Percentiles rank a stretch among this genome's conserved stretches.
Evolutionary conservation across 2,329 filamentous ascomycete genomes (phyloP).

Genomic region (Fusarium bactridioides): DNA sequence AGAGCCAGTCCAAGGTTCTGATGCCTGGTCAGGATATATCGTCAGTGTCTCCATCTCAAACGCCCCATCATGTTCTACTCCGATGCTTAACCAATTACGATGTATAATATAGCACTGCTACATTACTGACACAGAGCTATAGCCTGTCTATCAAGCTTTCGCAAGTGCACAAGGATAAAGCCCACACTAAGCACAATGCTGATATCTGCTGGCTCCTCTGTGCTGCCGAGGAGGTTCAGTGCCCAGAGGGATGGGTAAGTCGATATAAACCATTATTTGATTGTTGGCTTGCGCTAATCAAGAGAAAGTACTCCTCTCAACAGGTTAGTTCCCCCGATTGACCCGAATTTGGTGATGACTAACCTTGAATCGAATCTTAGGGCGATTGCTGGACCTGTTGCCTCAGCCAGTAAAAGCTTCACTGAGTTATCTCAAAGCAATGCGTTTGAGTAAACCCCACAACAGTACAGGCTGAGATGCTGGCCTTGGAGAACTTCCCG

Average conservation of each 20-base stretch:
- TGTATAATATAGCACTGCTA: accelerated
- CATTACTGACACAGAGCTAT: accelerated
- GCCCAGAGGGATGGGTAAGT: neutral
- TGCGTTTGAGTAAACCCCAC: too few relatives aligned
- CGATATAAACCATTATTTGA: too few relatives aligned
- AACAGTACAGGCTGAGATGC: too few relatives aligned
- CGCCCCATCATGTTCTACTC: neutral
- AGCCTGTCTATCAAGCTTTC: conserved; percentile 12
- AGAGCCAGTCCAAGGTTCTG: neutral
- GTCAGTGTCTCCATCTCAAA: neutral
- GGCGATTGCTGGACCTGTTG: conserved; percentile 2
- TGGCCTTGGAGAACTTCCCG: accelerated
- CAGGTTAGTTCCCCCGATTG: neutral
- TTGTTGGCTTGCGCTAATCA: neutral
- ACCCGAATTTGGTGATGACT: too few relatives aligned
- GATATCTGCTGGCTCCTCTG: neutral
- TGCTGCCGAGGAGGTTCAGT: accelerated
- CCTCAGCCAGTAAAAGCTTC: accelerated
- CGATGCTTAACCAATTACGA: neutral
- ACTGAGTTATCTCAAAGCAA: neutral
- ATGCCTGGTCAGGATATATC: neutral
- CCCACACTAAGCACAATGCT: accelerated
- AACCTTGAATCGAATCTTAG: neutral
- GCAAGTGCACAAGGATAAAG: neutral
- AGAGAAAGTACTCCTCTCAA: neutral